Evolutionary conservation across 2,329 filamentous ascomycete species (phyloP), one percentile per base, ranked within the genome.

Genomic region (Pseudogymnoascus destructans): DNA sequence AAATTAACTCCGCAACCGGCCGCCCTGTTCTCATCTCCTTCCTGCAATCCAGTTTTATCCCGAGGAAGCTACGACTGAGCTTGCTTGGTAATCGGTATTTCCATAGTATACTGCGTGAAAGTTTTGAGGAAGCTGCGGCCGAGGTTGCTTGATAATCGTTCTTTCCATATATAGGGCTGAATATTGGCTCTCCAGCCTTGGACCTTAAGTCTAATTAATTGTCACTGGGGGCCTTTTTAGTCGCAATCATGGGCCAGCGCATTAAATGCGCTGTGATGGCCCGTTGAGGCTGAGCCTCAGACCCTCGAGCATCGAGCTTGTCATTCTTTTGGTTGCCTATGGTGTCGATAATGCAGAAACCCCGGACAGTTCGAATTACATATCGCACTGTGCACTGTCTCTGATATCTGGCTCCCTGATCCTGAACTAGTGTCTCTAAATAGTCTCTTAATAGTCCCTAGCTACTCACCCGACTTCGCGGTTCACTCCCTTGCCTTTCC

Each of bases 401-500:
- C 21, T 8, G 7, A 27, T 15, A n/a, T 52, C 5, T 2, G 42
- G 23, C 42, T 7, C 7, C 42, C 11, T 27, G 10, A 9, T 10
- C 6, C n/a, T 7, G 7, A 49, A 46, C 13, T 15, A 52, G 3
- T 52, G n/a, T 30, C 27, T 30, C 27, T 30, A 30, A 30, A 3
- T 52, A 52, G 4, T 52, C 23, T 19, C n/a, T 15, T 46, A 30
- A 27, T n/a, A 30, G 23, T 8, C 23, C 23, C 4, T 15, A 30
- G 23, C 23, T 27, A 2, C 23, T 52, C 23, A 52, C 2, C 42
- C 42, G 11, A 17, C 61, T 25, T 36, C 52, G n/a, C 63, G 62
- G 58, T 67, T 63, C 38, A 68, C 55, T 11, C 58, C 58, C 40
- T 70, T 70, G 13, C 67, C 67, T 57, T 69, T 71, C 30, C 58